These are phyloP conservation scores for Colletotrichum sp. DNA, from an alignment of 2,329 filamentous ascomycete genomes.

Conservation along the genomic window DNA sequence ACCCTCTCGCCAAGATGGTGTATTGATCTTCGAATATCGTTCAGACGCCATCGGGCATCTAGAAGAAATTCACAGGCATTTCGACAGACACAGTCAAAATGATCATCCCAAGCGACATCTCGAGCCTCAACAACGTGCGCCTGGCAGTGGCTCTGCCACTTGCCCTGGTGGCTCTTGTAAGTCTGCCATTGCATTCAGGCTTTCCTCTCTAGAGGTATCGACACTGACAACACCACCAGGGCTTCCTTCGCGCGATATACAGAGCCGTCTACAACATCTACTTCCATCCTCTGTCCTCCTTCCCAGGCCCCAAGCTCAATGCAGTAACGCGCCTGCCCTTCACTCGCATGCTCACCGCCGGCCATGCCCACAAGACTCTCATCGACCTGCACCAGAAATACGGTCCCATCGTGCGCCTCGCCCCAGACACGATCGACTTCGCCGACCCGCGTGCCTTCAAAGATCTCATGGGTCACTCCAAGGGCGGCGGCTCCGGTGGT, in stretches of 20 bases:
- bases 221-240: background rate
- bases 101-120: conserved; percentile 7
- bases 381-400: conserved; percentile 24
- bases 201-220: background rate
- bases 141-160: conserved; percentile 3
- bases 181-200: background rate
- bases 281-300: conserved; percentile 35
- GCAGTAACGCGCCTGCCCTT: conserved; percentile 1
- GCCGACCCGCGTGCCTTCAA: conserved; percentile 38
- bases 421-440: conserved; percentile 43
- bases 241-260: background rate
- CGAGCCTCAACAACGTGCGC: background rate
- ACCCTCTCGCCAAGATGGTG: background rate
- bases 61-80: background rate
- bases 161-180: background rate
- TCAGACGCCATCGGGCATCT: background rate
- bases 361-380: background rate
- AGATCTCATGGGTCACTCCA: conserved; percentile 41
- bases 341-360: background rate
- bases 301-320: conserved; percentile 31
- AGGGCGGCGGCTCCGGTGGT: background rate
- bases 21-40: background rate
- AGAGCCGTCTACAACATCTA: conserved; percentile 32
- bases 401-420: conserved; percentile 42
- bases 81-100: background rate